phyloP scores from a whole-genome alignment of 1,139 yeast species.

The Yamadazyma siamensis region DNA sequence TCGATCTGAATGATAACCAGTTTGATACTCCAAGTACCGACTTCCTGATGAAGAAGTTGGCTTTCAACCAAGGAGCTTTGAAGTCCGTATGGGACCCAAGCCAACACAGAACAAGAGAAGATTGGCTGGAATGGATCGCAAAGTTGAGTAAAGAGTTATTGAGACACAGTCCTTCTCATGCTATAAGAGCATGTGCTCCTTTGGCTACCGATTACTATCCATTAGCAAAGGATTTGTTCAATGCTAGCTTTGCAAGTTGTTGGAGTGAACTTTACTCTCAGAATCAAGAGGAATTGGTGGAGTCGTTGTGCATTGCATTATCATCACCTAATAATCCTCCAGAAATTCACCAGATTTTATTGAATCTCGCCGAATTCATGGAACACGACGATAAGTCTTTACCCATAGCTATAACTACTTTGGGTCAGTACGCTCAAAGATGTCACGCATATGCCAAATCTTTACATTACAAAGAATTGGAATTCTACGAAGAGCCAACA shows the following conservation, averaged over 20 bases:
- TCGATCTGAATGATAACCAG: slow-evolving; percentile 46
- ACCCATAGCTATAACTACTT: slow-evolving; percentile 83
- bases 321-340: slow-evolving; percentile 93
- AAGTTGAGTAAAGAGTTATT: slow-evolving; percentile 80
- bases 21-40: slow-evolving; percentile 66
- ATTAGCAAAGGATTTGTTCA: slow-evolving; percentile 85
- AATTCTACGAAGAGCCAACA: slow-evolving; percentile 89
- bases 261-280: slow-evolving; percentile 94
- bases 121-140: slow-evolving; percentile 98
- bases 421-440: slow-evolving; percentile 90
- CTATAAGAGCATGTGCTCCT: slow-evolving; percentile 89
- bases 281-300: slow-evolving; percentile 86
- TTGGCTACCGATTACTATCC: slow-evolving; percentile 88
- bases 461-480: slow-evolving; percentile 90
- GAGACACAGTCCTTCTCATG: slow-evolving; percentile 93
- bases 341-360: slow-evolving; percentile 84
- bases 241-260: slow-evolving; percentile 92
- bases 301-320: slow-evolving; percentile 80
- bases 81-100: slow-evolving; percentile 91
- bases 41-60: slow-evolving; percentile 68
- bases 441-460: slow-evolving; percentile 99
- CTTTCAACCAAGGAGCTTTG: slow-evolving; percentile 73
- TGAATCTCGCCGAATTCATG: slow-evolving; percentile 93
- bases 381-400: slow-evolving; percentile 95
- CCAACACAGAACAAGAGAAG: slow-evolving; percentile 86